These are phyloP conservation scores for Phytophthora meadii DNA, from an alignment of 352 stramenopile genomes.

Conservation along the genomic window DNA sequence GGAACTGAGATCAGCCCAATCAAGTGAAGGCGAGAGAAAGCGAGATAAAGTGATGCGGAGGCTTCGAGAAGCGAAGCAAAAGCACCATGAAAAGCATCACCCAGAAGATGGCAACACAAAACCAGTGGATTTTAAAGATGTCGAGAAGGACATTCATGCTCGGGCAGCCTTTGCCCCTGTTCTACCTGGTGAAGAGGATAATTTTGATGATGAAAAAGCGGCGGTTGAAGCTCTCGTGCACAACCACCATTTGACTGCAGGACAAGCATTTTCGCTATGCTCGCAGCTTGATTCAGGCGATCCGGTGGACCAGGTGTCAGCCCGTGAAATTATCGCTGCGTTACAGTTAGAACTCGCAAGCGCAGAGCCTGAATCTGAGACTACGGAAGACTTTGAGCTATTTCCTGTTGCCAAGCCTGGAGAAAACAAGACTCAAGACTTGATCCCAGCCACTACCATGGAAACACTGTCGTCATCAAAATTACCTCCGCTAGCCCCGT, in stretches of 20 bases:
- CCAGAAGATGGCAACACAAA: constrained; percentile 13
- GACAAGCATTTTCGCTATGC: constrained; percentile 76
- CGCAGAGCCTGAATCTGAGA: constrained; percentile 25
- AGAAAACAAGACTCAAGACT: constrained; percentile 3
- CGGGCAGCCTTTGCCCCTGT: constrained; percentile 31
- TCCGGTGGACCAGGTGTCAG: constrained; percentile 44
- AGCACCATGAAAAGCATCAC: constrained; percentile 30
- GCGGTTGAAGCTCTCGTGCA: constrained; percentile 77
- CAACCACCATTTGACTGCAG: constrained; percentile 52
- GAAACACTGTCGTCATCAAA: constrained; percentile 13
- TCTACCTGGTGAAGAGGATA: constrained; percentile 32
- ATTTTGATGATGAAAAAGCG: constrained; percentile 54
- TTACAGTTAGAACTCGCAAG: constrained; percentile 54
- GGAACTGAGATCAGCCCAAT: not conserved
- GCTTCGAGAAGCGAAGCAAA: constrained; percentile 33
- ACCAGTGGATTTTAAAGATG: constrained; percentile 12
- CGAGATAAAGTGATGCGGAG: constrained; percentile 31
- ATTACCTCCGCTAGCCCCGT: constrained; percentile 16
- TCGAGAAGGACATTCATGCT: constrained; percentile 38
- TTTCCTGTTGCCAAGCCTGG: constrained; percentile 29
- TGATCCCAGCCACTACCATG: constrained; percentile 9
- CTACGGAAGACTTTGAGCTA: constrained; percentile 16
- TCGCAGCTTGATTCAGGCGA: constrained; percentile 66
- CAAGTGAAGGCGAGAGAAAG: constrained; percentile 26
- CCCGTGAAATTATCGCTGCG: constrained; percentile 60